Base-by-base conservation (phyloP, 2,329 filamentous ascomycete genomes). In the Diplodia intermedia region DNA sequence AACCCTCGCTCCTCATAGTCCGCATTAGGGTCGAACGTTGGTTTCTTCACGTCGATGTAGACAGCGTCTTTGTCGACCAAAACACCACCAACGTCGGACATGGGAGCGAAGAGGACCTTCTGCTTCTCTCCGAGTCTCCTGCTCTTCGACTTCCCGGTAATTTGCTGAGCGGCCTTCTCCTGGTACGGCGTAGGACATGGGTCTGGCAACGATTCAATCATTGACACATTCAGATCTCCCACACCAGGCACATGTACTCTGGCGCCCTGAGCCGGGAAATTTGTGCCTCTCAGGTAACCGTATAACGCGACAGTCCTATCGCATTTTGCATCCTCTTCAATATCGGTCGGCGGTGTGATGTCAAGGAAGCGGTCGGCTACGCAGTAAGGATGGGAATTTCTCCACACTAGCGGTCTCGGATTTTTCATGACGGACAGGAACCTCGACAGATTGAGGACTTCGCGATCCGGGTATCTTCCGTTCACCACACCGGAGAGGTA, bases 391-490 rank as follows among this genome's bases (percentile, higher is more conserved):
- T 99, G 95, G 1, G 92, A 91, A 78, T 99, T 99, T 69, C 96
- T 88, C 94, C 95, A 99, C 52, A 99, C 85, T 36, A 99, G 84
- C n/a, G 95, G 95, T 69, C 95, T 87, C 4, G 96, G 94, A 77
- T 97, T 99, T 85, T 99, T 99, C 96, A 99, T 99, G 72, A 99
- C 93, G 23, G 92, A 97, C 72, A 99, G 85, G 79, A 99, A 99
- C 67, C 96, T 89, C 15, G 93, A 97, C 66, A 99, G 81, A 76
- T 99, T 99, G 82, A 98, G 92, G 18, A 99, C 89, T 80, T 99
- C 96, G 71, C 96, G 89, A 78, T 99, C 95, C 0, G 95, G 96
- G 75, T 99, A 99, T 71, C 95, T 87, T 52, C 95, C 95, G 78
- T 99, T 99, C 73, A 98, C 91, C 43, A 99, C 94, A 75, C 95